Percentiles rank a stretch among this genome's conserved stretches.
These are phyloP conservation scores for Onygenales sp. DNA, from an alignment of 2,329 filamentous ascomycete species.

Conservation along the genomic window DNA sequence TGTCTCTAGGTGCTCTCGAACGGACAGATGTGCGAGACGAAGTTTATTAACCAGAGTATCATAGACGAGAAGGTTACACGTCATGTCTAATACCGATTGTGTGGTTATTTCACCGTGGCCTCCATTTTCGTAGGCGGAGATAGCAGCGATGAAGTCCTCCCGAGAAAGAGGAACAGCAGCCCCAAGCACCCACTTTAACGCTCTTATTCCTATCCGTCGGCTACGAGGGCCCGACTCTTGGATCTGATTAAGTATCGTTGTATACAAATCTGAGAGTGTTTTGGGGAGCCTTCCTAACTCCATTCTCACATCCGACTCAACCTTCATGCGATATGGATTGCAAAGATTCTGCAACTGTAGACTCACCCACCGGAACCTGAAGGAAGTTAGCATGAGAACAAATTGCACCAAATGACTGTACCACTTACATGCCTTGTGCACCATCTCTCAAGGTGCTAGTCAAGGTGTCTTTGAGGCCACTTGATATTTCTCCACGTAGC, in stretches of 20 bases:
- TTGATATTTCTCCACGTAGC: constrained; percentile 10
- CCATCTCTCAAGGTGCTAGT: constrained; percentile 12
- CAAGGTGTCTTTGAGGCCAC: constrained; percentile 14
- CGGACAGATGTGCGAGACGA: constrained; percentile 24
- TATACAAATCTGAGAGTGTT: constrained; percentile 9
- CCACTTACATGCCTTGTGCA: constrained; percentile 22
- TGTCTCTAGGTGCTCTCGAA: constrained; percentile 20
- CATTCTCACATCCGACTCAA: constrained; percentile 15
- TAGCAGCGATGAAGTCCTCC: constrained; percentile 12
- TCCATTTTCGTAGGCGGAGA: constrained; percentile 8
- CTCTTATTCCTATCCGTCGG: constrained; percentile 7
- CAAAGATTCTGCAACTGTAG: constrained; percentile 21
- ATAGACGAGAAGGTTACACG: constrained; percentile 20
- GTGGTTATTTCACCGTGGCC: constrained; percentile 2
- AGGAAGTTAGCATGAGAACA: constrained; percentile 6
- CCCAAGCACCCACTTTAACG: constrained; percentile 16
- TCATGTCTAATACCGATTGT: constrained; percentile 15
- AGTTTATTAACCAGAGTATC: constrained; percentile 18
- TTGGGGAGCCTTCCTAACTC: constrained; percentile 16
- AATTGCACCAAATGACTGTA: neutral
- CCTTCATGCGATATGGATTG: constrained; percentile 3
- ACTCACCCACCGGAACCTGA: constrained; percentile 24
- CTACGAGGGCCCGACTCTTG: neutral
- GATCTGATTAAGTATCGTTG: constrained; percentile 3
- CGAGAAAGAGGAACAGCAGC: constrained; percentile 7